Percentiles rank a stretch among this genome's conserved stretches.
These are phyloP conservation scores for Nitzschia inconspicua DNA, from an alignment of 108 stramenopile species.

Conservation along the genomic window DNA sequence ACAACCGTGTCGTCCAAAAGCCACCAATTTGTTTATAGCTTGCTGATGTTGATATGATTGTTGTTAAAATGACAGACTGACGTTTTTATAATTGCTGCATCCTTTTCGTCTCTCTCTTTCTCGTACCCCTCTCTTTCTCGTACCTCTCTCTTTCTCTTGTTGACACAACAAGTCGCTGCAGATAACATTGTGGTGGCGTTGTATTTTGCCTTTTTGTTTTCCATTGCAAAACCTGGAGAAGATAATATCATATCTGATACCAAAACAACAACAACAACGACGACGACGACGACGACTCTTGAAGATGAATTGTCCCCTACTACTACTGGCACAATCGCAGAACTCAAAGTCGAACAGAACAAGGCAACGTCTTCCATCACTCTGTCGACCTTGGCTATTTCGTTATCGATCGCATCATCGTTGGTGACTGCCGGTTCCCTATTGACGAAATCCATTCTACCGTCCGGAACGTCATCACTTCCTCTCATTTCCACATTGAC, in stretches of 20 bases:
- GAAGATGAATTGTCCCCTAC: not conserved
- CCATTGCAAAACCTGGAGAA: conserved; percentile 35
- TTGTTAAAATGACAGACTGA: not conserved
- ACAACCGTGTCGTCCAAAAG: too few species aligned
- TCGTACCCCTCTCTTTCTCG: not conserved
- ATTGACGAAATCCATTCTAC: conserved; percentile 45
- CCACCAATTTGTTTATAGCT: too few species aligned
- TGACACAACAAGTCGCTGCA: conserved; percentile 64
- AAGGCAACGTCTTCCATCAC: conserved; percentile 28
- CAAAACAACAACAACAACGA: not conserved
- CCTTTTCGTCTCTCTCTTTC: not conserved
- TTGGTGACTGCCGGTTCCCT: conserved; percentile 60
- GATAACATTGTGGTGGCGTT: conserved; percentile 88
- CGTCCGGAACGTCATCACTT: conserved; percentile 57
- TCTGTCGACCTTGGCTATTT: conserved; percentile 50
- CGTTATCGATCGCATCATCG: conserved; percentile 60
- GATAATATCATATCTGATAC: conserved; percentile 2
- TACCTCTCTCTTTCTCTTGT: not conserved
- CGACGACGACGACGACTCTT: conserved; percentile 6
- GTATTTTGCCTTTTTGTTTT: conserved; percentile 84
- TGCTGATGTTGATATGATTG: not conserved
- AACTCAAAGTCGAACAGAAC: conserved; percentile 19
- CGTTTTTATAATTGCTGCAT: not conserved
- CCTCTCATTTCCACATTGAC: conserved; percentile 76
- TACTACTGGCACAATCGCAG: conserved; percentile 11